These are phyloP conservation scores for Tolypocladium cylindrosporum DNA, from an alignment of 2,329 filamentous ascomycete genomes.

Conservation along the genomic window DNA sequence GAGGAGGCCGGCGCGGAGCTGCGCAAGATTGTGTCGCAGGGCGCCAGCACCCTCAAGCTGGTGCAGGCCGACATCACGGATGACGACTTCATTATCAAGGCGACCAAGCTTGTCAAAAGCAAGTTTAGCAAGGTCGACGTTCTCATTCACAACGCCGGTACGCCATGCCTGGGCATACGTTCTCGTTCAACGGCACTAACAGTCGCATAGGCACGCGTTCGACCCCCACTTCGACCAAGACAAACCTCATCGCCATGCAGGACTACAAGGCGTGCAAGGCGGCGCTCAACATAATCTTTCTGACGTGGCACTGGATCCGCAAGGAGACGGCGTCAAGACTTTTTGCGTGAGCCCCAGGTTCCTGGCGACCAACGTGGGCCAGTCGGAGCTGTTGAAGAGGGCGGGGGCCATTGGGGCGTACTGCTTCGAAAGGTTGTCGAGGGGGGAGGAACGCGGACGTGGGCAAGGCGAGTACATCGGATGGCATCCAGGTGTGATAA, in stretches of 20 bases:
- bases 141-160: slow-evolving; percentile 50
- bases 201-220: slow-evolving; percentile 25
- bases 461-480: slow-evolving; percentile 23
- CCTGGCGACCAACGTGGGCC: slow-evolving; percentile 31
- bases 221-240: slow-evolving; percentile 22
- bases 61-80: slow-evolving; percentile 43
- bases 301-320: slow-evolving; percentile 34
- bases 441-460: slow-evolving; percentile 30
- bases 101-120: slow-evolving; percentile 30
- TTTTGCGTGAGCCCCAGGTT: slow-evolving; percentile 38
- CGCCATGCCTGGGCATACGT: neutral
- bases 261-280: slow-evolving; percentile 16
- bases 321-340: slow-evolving; percentile 40
- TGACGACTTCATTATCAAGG: slow-evolving; percentile 39
- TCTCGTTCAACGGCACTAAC: neutral
- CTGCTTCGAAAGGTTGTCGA: slow-evolving; percentile 29
- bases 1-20: slow-evolving; percentile 33
- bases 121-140: slow-evolving; percentile 36
- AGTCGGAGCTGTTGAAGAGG: slow-evolving; percentile 17
- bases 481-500: slow-evolving; percentile 22
- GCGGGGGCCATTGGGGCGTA: slow-evolving; percentile 24
- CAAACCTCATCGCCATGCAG: slow-evolving; percentile 3
- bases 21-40: slow-evolving; percentile 26
- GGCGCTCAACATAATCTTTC: slow-evolving; percentile 19
- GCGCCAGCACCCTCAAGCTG: slow-evolving; percentile 29